Evolutionary conservation across 2,329 filamentous ascomycete species (phyloP).

Genomic region (Aspergillus quadrilineatus): DNA sequence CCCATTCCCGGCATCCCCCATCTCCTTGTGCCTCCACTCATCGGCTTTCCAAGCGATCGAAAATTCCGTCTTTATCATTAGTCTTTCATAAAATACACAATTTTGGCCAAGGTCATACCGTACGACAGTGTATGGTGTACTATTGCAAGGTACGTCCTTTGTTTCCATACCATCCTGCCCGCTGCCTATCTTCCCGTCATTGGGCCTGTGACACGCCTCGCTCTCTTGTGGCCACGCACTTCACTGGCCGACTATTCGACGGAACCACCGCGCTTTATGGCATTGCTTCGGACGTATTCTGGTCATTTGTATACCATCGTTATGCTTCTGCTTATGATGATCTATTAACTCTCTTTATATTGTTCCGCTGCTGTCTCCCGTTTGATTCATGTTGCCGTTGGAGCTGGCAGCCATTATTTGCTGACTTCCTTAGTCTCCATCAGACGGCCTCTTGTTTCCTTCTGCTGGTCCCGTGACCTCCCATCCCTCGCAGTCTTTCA

Average conservation of each 20-base stretch:
- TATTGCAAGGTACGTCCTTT: slow-evolving; percentile 26
- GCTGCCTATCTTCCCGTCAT: slow-evolving; percentile 17
- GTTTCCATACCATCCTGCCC: slow-evolving; percentile 17
- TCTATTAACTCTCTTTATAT: not conserved
- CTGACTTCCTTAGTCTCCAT: slow-evolving; percentile 11
- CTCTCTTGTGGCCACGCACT: slow-evolving; percentile 30
- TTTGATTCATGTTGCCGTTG: slow-evolving; percentile 7
- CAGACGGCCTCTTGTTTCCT: not conserved
- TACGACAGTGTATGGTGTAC: slow-evolving; percentile 22
- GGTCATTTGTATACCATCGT: slow-evolving; percentile 1
- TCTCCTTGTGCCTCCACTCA: slow-evolving; percentile 29
- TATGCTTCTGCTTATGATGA: slow-evolving; percentile 12
- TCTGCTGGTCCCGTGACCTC: slow-evolving; percentile 30
- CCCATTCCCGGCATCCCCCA: slow-evolving; percentile 25
- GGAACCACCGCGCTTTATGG: slow-evolving; percentile 23
- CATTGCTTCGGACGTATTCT: slow-evolving; percentile 8
- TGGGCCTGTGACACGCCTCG: slow-evolving; percentile 22
- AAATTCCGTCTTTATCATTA: slow-evolving; percentile 8
- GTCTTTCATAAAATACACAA: slow-evolving; percentile 23
- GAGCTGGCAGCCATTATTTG: slow-evolving; percentile 6
- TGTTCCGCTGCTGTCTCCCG: not conserved
- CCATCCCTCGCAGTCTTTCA: slow-evolving; percentile 22
- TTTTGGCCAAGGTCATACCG: slow-evolving; percentile 11
- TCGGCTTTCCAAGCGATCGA: slow-evolving; percentile 20
- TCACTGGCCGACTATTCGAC: slow-evolving; percentile 21